Percentiles rank a stretch among this genome's conserved stretches.
Conservation (phyloP, 2,329 filamentous ascomycete species). For the Cercospora nicotianae region DNA sequence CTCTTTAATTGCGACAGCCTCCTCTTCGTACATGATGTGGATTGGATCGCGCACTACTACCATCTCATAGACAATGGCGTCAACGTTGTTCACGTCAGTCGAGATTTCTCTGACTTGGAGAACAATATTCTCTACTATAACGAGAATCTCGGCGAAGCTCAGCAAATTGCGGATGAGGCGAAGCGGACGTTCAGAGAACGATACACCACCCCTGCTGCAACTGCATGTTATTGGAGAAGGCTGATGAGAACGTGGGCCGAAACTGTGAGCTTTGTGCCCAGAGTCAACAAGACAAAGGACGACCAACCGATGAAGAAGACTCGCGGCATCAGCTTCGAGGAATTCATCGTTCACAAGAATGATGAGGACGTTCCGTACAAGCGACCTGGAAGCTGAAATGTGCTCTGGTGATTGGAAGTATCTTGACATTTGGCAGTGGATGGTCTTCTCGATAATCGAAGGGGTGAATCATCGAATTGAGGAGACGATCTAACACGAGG, state of each 20-base stretch:
- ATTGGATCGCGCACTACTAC: conserved; percentile 34
- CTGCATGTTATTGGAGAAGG: conserved; percentile 36
- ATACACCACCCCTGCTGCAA: conserved; percentile 33
- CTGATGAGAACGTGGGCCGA: conserved; percentile 8
- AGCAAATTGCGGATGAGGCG: conserved; percentile 26
- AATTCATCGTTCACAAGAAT: conserved; percentile 27
- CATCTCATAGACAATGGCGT: conserved; percentile 29
- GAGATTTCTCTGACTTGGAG: conserved; percentile 31
- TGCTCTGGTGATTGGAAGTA: not conserved
- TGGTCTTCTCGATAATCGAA: no score
- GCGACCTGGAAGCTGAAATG: not conserved
- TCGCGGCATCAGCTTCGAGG: conserved; percentile 30
- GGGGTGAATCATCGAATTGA: no score
- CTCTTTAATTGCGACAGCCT: conserved; percentile 34
- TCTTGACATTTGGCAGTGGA: no score
- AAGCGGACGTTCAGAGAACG: conserved; percentile 27
- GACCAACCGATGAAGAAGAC: conserved; percentile 27
- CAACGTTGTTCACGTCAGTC: conserved; percentile 31
- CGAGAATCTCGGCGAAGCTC: conserved; percentile 24
- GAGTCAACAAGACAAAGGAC: conserved; percentile 19
- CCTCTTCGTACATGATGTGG: conserved; percentile 31
- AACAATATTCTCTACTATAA: conserved; percentile 30
- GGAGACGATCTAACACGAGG: no score
- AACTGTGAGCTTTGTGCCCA: conserved; percentile 2
- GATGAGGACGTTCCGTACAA: conserved; percentile 13